These are phyloP conservation scores for Xylaria digitata DNA, from an alignment of 2,329 filamentous ascomycete genomes.

Conservation along the genomic window DNA sequence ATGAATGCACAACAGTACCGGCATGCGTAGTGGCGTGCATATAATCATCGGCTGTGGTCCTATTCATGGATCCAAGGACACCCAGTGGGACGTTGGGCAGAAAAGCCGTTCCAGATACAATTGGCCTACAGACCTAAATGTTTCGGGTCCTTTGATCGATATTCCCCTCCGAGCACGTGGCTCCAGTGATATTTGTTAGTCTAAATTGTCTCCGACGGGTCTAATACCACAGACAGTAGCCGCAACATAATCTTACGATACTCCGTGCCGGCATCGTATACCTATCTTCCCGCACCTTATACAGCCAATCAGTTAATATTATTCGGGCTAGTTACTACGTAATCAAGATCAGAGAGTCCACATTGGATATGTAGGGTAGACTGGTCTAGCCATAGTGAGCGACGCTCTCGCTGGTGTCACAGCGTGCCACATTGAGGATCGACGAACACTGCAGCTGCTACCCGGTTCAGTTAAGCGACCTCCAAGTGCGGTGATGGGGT, in stretches of 20 bases:
- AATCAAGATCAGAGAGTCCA: slow-evolving; percentile 37
- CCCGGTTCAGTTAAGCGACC: slow-evolving; percentile 32
- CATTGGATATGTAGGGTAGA: slow-evolving; percentile 32
- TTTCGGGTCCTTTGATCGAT: slow-evolving; percentile 38
- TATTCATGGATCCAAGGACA: slow-evolving; percentile 31
- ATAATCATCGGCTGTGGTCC: slow-evolving; percentile 47
- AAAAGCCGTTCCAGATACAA: slow-evolving; percentile 44
- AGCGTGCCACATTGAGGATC: slow-evolving; percentile 33
- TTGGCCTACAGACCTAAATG: slow-evolving; percentile 23
- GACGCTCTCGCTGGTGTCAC: slow-evolving; percentile 32
- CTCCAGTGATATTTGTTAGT: slow-evolving; percentile 50
- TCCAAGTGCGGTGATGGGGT: slow-evolving; percentile 24
- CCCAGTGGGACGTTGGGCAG: slow-evolving; percentile 52
- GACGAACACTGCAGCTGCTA: slow-evolving; percentile 37
- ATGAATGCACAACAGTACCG: slow-evolving; percentile 32
- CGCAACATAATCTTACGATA: slow-evolving; percentile 14
- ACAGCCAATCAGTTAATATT: slow-evolving; percentile 11
- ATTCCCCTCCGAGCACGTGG: slow-evolving; percentile 52
- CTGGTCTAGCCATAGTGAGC: slow-evolving; percentile 42
- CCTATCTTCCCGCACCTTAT: slow-evolving; percentile 15
- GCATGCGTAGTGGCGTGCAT: slow-evolving; percentile 39
- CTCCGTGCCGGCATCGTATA: slow-evolving; percentile 24
- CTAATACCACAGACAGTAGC: slow-evolving; percentile 35
- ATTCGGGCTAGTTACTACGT: slow-evolving; percentile 16
- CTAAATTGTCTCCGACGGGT: slow-evolving; percentile 28